A percentile compares a stretch with the other conserved stretches of the same genome.
Conservation (phyloP, 176 grass and related monocot species). For the Lolium rigidum region DNA sequence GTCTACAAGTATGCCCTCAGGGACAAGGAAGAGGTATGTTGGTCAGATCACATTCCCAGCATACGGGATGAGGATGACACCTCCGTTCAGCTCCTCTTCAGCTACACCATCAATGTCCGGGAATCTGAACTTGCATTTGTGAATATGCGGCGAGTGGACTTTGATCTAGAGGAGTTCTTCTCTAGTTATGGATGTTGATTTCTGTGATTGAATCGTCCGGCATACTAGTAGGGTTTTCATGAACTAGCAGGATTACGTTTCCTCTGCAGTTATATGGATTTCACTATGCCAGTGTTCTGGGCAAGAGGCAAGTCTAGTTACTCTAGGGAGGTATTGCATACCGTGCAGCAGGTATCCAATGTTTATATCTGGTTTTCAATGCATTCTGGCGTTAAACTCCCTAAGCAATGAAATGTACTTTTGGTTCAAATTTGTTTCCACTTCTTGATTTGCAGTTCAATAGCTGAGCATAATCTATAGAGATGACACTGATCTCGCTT, state of each 20-base stretch:
- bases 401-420: not conserved
- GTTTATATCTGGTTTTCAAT: not conserved
- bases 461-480: not conserved
- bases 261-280: not conserved
- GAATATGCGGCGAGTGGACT: not conserved
- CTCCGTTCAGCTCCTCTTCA: not conserved
- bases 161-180: too few relatives aligned
- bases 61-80: not conserved
- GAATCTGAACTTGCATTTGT: not conserved
- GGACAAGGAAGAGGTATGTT: not conserved
- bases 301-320: not conserved
- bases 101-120: not conserved
- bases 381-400: not conserved
- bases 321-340: not conserved
- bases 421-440: not conserved
- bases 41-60: not conserved
- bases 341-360: not conserved
- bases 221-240: not conserved
- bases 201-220: too few relatives aligned
- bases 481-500: not conserved
- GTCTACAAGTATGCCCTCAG: not conserved
- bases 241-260: not conserved
- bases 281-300: not conserved
- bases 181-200: too few relatives aligned
- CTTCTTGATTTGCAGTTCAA: not conserved